Conservation (phyloP, 169 alveolate species). For the Plasmodium berghei region DNA sequence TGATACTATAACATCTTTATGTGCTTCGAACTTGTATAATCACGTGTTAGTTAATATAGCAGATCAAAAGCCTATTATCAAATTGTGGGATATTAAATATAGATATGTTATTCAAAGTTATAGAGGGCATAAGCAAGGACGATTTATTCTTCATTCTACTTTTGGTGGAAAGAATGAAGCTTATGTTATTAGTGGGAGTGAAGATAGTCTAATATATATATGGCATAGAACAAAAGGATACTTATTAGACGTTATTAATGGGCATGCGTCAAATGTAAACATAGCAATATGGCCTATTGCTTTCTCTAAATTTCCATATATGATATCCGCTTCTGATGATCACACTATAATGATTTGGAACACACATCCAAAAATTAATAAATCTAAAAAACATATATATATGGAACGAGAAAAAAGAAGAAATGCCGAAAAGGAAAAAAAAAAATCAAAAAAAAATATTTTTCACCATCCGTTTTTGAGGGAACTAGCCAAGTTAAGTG, state of each 20-base stretch:
- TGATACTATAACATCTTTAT: constrained; percentile 80
- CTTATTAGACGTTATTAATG: constrained; percentile 83
- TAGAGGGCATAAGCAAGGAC: constrained; percentile 89
- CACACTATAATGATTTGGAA: constrained; percentile 83
- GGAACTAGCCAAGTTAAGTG: constrained; percentile 27
- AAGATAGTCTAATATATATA: constrained; percentile 89
- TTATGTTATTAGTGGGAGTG: constrained; percentile 90
- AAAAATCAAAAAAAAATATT: constrained; percentile 9
- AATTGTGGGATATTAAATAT: constrained; percentile 86
- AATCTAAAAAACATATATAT: neutral
- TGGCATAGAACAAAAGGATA: constrained; percentile 89
- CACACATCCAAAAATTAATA: constrained; percentile 41
- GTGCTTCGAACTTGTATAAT: constrained; percentile 78
- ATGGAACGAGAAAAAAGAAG: constrained; percentile 6
- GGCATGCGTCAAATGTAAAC: constrained; percentile 90
- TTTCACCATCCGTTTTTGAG: constrained; percentile 43
- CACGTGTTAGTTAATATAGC: constrained; percentile 85
- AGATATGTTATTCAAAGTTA: constrained; percentile 85
- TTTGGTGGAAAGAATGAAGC: constrained; percentile 89
- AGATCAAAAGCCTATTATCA: constrained; percentile 82
- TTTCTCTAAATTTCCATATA: constrained; percentile 59
- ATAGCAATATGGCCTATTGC: constrained; percentile 87
- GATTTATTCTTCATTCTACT: constrained; percentile 87
- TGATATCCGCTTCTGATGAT: constrained; percentile 86
- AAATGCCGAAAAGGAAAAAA: constrained; percentile 6